Conservation (phyloP, 208 protist genomes). For the Trypanosoma caninum region DNA sequence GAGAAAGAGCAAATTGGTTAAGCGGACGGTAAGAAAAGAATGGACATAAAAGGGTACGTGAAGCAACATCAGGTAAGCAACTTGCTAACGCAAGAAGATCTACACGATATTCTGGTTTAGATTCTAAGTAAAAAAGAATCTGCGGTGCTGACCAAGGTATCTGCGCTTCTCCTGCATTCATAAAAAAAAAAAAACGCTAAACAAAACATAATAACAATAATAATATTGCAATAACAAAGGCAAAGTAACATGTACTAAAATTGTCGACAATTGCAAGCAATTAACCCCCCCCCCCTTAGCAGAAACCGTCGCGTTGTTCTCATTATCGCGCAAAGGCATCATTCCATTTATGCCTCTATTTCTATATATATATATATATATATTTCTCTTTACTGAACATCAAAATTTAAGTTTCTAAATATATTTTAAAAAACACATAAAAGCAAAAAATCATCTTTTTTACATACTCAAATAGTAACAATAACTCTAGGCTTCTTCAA, state of each 20-base stretch:
- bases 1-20: constrained; percentile 19
- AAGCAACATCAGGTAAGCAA: constrained; percentile 54
- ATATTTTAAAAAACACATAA: too few species aligned
- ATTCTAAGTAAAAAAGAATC: constrained; percentile 52
- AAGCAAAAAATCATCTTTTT: constrained; percentile 4
- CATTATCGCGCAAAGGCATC: too few species aligned
- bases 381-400: too few species aligned
- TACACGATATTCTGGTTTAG: constrained; percentile 16
- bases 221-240: background rate
- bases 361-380: too few species aligned
- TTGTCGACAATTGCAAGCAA: too few species aligned
- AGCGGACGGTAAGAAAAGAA: constrained; percentile 51
- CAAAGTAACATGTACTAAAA: too few species aligned
- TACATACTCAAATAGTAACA: background rate
- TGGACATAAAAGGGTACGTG: constrained; percentile 52
- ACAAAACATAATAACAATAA: background rate
- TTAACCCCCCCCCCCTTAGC: too few species aligned
- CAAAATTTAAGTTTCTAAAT: background rate
- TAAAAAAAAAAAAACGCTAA: constrained; percentile 6
- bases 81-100: constrained; percentile 39
- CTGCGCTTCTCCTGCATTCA: constrained; percentile 36
- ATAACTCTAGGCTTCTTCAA: constrained; percentile 3
- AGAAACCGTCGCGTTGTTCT: too few species aligned
- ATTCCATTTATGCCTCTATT: too few species aligned
- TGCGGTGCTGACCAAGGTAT: constrained; percentile 47